phyloP scores from a whole-genome alignment of 345 rosid genomes.

The Gossypium australe region DNA sequence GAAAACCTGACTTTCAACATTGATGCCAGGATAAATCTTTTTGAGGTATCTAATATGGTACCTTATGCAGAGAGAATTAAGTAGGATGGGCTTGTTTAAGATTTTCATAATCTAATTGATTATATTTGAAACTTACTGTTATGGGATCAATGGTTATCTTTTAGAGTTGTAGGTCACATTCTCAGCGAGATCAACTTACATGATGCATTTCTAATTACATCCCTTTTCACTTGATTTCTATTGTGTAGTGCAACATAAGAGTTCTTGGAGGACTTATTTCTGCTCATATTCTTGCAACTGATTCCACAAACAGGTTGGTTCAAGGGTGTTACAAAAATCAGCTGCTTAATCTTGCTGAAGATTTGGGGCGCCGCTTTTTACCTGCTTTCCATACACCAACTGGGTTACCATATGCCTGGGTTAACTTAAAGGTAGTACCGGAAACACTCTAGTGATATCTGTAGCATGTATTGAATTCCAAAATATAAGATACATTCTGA shows the following conservation, averaged over 20 bases:
- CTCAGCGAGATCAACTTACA: constrained; percentile 2
- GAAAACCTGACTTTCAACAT: constrained; percentile 71
- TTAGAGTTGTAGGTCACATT: neutral
- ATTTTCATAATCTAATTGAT: neutral
- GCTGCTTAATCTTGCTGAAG: constrained; percentile 74
- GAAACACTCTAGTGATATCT: constrained; percentile 6
- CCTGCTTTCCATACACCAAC: constrained; percentile 86
- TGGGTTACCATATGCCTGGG: constrained; percentile 93
- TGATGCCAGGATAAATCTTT: constrained; percentile 87
- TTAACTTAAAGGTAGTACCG: constrained; percentile 76
- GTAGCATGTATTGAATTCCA: neutral
- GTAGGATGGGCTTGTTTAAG: neutral
- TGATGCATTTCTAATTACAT: constrained; percentile 23
- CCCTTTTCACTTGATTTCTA: constrained; percentile 26
- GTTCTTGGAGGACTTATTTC: constrained; percentile 99
- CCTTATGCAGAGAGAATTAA: neutral
- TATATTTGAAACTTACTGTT: constrained; percentile 6
- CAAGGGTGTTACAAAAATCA: constrained; percentile 73
- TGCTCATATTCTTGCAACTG: constrained; percentile 97
- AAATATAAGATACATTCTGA: neutral
- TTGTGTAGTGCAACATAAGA: constrained; percentile 91
- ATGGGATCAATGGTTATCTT: neutral
- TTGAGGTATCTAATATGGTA: constrained; percentile 53
- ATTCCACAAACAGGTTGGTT: constrained; percentile 64
- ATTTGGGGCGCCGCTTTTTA: constrained; percentile 79